Percentiles rank a stretch among this genome's conserved stretches.
These are phyloP conservation scores for Mortierella sp. DNA, from an alignment of 371 early-diverging fungal species.

Conservation along the genomic window DNA sequence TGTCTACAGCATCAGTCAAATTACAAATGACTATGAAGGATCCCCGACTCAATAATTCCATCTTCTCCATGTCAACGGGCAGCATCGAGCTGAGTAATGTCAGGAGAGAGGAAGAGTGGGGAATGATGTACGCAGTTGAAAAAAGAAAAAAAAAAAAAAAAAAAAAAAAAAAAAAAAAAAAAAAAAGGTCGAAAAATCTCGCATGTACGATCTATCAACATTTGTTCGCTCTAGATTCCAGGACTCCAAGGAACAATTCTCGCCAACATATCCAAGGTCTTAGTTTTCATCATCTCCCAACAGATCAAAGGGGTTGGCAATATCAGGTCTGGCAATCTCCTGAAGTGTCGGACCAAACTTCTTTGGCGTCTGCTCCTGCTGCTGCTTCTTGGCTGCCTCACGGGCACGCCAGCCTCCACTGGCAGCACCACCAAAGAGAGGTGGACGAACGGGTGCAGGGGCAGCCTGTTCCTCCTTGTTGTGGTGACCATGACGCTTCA, in stretches of 20 bases:
- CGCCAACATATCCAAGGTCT: conserved; percentile 13
- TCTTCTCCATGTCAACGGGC: too few species aligned
- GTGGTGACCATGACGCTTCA: conserved; percentile 39
- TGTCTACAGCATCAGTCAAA: too few species aligned
- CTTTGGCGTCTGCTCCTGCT: conserved; percentile 37
- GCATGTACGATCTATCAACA: too few species aligned
- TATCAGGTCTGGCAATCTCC: conserved; percentile 38
- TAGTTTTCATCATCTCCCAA: conserved; percentile 30
- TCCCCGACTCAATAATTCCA: too few species aligned
- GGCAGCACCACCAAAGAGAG: conserved; percentile 39
- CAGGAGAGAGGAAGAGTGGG: too few species aligned
- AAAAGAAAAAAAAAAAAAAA: neutral
- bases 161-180: neutral
- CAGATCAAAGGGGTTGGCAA: conserved; percentile 48
- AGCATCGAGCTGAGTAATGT: too few species aligned
- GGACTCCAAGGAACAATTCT: too few species aligned
- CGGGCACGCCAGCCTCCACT: conserved; percentile 51
- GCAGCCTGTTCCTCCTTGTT: conserved; percentile 35
- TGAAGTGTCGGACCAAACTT: conserved; percentile 48
- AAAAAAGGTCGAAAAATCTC: neutral
- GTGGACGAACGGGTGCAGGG: conserved; percentile 45
- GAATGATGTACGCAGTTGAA: neutral
- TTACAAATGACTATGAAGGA: too few species aligned
- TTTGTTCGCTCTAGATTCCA: neutral
- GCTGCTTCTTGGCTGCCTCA: conserved; percentile 44